Percentiles rank a stretch among this genome's conserved stretches.
phyloP scores from a whole-genome alignment of 2,329 filamentous ascomycete genomes.

The Coniochaeta sp. region DNA sequence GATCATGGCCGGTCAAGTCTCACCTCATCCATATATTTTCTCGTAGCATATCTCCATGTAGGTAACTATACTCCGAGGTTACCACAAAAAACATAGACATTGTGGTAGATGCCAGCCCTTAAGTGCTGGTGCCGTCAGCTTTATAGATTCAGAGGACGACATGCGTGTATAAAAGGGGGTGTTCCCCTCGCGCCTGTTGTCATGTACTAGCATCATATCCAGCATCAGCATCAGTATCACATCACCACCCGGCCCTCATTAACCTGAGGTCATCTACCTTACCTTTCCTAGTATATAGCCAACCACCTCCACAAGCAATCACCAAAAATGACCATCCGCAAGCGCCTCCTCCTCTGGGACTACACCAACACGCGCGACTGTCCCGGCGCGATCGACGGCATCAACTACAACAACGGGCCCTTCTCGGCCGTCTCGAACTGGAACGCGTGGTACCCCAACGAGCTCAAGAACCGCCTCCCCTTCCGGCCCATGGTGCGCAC shows the following conservation, averaged over 20 bases:
- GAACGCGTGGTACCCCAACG: slow-evolving; percentile 31
- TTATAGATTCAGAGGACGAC: not conserved
- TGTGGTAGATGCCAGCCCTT: not conserved
- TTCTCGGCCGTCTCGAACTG: slow-evolving; percentile 30
- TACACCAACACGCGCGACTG: slow-evolving; percentile 29
- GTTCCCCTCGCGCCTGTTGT: not conserved
- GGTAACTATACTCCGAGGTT: not conserved
- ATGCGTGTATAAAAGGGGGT: not conserved
- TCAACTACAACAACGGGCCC: slow-evolving; percentile 22
- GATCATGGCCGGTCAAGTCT: not conserved
- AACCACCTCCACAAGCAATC: not conserved
- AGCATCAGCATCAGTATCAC: not conserved
- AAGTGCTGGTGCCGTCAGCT: not conserved
- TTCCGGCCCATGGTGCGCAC: slow-evolving; percentile 35
- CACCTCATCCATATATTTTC: not conserved
- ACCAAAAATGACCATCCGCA: slow-evolving; percentile 18
- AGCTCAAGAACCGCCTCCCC: slow-evolving; percentile 22
- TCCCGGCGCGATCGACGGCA: slow-evolving; percentile 24
- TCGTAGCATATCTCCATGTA: not conserved
- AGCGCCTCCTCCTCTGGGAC: slow-evolving; percentile 34
- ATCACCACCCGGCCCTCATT: too few species aligned
- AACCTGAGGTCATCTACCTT: too few species aligned
- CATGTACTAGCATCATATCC: not conserved
- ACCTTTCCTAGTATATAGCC: not conserved
- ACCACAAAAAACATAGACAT: not conserved